Evolutionary conservation across 2,329 filamentous ascomycete species (phyloP).

Genomic region (Sporothrix brunneoviolacea): DNA sequence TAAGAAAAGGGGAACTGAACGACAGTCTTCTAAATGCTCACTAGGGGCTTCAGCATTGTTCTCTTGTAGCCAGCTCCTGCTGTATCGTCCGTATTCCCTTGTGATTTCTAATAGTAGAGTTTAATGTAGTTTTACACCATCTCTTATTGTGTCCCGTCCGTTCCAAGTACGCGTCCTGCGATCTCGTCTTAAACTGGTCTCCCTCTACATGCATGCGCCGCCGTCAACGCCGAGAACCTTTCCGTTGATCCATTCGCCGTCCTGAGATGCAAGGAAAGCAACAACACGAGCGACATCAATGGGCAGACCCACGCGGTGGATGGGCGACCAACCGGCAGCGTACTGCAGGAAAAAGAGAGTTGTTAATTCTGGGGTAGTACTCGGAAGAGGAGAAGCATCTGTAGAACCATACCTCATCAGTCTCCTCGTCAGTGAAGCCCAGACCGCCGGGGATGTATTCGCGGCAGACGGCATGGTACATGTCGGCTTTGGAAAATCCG

Average conservation of each 20-base stretch:
- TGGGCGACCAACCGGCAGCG: slow-evolving; percentile 31
- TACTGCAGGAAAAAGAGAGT: slow-evolving; percentile 17
- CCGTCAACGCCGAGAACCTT: slow-evolving; percentile 28
- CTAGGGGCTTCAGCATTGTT: no score
- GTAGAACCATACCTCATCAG: slow-evolving; percentile 19
- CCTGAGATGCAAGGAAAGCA: slow-evolving; percentile 27
- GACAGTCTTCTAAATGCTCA: no score
- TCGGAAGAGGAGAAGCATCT: background rate
- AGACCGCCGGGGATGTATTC: slow-evolving; percentile 35
- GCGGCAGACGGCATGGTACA: slow-evolving; percentile 30
- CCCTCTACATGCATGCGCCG: slow-evolving; percentile 19
- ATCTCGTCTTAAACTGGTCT: no score
- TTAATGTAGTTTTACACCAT: no score
- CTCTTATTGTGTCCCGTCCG: no score
- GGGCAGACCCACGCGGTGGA: slow-evolving; percentile 27
- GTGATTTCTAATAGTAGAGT: no score
- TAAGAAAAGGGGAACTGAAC: no score
- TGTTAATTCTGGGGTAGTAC: no score
- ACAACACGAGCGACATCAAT: slow-evolving; percentile 28
- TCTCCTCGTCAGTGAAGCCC: slow-evolving; percentile 22
- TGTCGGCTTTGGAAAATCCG: slow-evolving; percentile 15
- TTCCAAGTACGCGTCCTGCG: no score
- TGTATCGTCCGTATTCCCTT: no score
- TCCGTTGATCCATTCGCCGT: slow-evolving; percentile 33
- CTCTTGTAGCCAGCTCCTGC: no score